phyloP scores from a whole-genome alignment of 2,329 filamentous ascomycete species.

The Fusarium palustre region DNA sequence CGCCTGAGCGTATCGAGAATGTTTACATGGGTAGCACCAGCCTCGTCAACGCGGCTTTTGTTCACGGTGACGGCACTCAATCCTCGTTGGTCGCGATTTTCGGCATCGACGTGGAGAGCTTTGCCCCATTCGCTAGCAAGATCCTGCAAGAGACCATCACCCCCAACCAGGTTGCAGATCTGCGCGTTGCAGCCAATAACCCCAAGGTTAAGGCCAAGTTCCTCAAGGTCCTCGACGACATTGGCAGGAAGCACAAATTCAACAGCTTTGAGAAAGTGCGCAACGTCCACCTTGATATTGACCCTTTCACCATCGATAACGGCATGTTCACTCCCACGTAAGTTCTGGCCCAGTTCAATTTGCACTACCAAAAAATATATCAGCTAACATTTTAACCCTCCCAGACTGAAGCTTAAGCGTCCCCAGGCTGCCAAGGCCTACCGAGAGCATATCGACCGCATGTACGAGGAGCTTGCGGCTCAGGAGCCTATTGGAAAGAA shows the following conservation, averaged over 20 bases:
- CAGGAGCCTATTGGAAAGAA: conserved; percentile 32
- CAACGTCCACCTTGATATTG: conserved; percentile 79
- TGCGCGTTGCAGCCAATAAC: conserved; percentile 76
- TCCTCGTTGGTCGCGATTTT: conserved; percentile 87
- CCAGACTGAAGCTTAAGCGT: conserved; percentile 70
- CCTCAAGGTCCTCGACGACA: conserved; percentile 80
- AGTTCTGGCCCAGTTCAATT: conserved; percentile 55
- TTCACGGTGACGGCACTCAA: conserved; percentile 90
- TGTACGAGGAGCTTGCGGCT: conserved; percentile 65
- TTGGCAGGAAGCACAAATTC: conserved; percentile 87
- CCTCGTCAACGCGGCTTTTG: conserved; percentile 83
- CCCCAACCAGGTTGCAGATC: conserved; percentile 71
- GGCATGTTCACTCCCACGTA: conserved; percentile 89
- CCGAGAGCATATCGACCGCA: conserved; percentile 63
- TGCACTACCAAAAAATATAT: background rate
- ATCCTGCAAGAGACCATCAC: conserved; percentile 76
- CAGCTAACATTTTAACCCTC: conserved; percentile 24
- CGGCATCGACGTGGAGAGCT: conserved; percentile 85
- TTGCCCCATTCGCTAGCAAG: conserved; percentile 83
- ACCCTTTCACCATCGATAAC: conserved; percentile 95
- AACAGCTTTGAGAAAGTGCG: conserved; percentile 89
- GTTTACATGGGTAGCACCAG: conserved; percentile 86
- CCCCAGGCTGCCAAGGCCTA: conserved; percentile 66
- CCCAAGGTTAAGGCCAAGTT: conserved; percentile 79
- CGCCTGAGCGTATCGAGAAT: conserved; percentile 96